Evolutionary conservation across 2,329 filamentous ascomycete species (phyloP).

Genomic region (Cordyceps fumosorosea): DNA sequence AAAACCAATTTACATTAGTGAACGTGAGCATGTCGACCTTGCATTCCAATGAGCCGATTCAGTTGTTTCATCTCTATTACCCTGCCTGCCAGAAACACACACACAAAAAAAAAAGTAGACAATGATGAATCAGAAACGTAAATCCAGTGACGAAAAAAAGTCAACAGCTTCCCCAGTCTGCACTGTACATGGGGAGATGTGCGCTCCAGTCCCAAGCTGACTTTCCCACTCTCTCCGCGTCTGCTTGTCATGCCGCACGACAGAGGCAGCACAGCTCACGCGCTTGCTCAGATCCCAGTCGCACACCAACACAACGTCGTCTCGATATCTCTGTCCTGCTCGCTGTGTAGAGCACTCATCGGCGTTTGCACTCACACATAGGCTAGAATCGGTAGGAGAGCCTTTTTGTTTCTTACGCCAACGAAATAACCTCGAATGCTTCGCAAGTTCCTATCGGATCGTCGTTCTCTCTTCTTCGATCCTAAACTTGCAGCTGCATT

Average conservation of each 20-base stretch:
- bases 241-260: not conserved
- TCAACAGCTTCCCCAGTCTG: not conserved
- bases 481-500: not conserved
- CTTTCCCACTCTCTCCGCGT: not conserved
- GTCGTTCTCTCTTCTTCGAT: not conserved
- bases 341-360: not conserved
- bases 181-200: constrained; percentile 1
- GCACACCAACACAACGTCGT: not conserved
- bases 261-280: not conserved
- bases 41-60: not conserved
- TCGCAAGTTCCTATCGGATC: not conserved
- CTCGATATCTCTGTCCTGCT: not conserved
- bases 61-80: constrained; percentile 6
- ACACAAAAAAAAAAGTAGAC: not conserved
- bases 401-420: too few species aligned
- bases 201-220: constrained; percentile 5
- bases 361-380: not conserved
- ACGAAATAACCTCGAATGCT: not conserved
- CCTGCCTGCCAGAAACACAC: constrained; percentile 6
- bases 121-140: not conserved
- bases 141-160: not conserved
- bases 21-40: not conserved
- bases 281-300: not conserved
- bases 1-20: not conserved
- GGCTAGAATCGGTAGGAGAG: not conserved